phyloP scores from a whole-genome alignment of 2,329 filamentous ascomycete genomes.

The Epichloe bromicola region DNA sequence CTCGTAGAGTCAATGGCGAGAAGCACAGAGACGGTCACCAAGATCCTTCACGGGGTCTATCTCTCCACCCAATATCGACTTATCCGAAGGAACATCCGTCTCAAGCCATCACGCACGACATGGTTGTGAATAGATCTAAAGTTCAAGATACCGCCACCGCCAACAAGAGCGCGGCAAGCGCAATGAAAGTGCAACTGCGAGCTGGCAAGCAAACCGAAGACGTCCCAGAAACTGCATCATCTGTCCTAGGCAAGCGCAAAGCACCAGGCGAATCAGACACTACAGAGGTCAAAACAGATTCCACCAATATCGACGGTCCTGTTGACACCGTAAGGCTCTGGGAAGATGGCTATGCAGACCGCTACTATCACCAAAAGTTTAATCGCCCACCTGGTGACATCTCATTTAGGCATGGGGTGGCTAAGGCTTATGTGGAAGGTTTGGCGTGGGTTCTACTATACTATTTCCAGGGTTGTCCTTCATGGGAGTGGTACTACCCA shows the following conservation, averaged over 20 bases:
- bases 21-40: slow-evolving; percentile 20
- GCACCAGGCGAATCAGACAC: slow-evolving; percentile 27
- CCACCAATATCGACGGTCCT: slow-evolving; percentile 35
- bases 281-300: neutral
- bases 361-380: slow-evolving; percentile 97
- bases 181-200: slow-evolving; percentile 69
- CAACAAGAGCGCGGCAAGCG: slow-evolving; percentile 90
- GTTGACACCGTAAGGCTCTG: slow-evolving; percentile 79
- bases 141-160: slow-evolving; percentile 60
- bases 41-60: slow-evolving; percentile 19
- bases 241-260: slow-evolving; percentile 63
- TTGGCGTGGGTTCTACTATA: slow-evolving; percentile 91
- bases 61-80: slow-evolving; percentile 28
- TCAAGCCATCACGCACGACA: slow-evolving; percentile 65
- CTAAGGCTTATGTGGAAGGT: slow-evolving; percentile 83
- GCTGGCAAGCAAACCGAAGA: slow-evolving; percentile 13
- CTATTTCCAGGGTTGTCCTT: slow-evolving; percentile 96
- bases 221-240: slow-evolving; percentile 25
- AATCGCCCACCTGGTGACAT: slow-evolving; percentile 67
- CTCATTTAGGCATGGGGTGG: slow-evolving; percentile 80
- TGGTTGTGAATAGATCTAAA: slow-evolving; percentile 64
- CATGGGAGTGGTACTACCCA: slow-evolving; percentile 98
- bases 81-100: slow-evolving; percentile 37
- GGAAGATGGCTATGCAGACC: slow-evolving; percentile 89
- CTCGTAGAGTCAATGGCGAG: slow-evolving; percentile 1